Base-by-base conservation (phyloP, 176 grass and related monocot genomes). In the Eleusine indica region DNA sequence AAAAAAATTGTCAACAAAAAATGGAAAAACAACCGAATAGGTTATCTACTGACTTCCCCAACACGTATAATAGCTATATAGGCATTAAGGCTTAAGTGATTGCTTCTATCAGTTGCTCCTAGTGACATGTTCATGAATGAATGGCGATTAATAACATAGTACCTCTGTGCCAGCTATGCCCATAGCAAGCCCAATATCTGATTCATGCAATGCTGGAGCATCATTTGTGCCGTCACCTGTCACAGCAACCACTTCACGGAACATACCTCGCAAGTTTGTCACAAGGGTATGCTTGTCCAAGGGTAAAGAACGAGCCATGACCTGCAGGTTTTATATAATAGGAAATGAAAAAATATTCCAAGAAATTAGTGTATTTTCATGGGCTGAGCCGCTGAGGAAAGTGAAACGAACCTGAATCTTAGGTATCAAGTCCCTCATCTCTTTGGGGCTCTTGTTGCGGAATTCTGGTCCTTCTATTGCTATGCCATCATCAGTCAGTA, bases 111-210 rank as follows among this genome's bases (percentile, higher is more conserved):
- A 63, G 32, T 70, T 80, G 44, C n/a, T 84, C 67, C 56, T 64
- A 61, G 81, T 48, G 63, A 29, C 25, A 86, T 80, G 9, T 78
- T 22, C 41, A 75, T 77, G 15, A 58, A 85, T 14, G 1, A 61
- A 61, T 85, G 43, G 43, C 25, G 66, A 66, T 47, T 70, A 66
- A 44, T 10, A 70, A 76, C 74, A 67, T 25, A 67, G 54, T 90
- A 97, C 95, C 96, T 98, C 96, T 73, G 93, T 98, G 49, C 96
- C 96, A 76, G 96, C 82, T 91, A 98, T 98, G 43, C 93, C 96
- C 96, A 98, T 98, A 71, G 96, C 96, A 87, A 98, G 96, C 4
- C 96, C 96, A 80, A 98, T 98, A 68, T 98, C 96, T 84, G 93
- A 73, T 87, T 98, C 96, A 52, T 98, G 93, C 79, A 98, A 88